These are phyloP conservation scores for Papiliotrema nemorosa DNA, from an alignment of 1,284 basidiomycete species.

Conservation along the genomic window DNA sequence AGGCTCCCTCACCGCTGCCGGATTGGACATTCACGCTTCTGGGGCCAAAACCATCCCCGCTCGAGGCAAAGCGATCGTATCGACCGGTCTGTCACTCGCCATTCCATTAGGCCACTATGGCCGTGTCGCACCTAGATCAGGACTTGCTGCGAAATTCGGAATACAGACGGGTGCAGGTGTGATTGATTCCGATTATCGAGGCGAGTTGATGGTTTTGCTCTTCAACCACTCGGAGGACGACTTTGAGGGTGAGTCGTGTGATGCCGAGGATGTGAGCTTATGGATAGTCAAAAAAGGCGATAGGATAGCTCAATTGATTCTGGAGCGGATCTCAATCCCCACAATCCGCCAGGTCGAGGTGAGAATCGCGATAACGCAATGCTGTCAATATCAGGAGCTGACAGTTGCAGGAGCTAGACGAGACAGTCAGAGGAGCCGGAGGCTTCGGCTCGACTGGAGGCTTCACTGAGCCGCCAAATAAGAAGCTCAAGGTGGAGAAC, in stretches of 20 bases:
- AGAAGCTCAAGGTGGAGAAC: slow-evolving; percentile 26
- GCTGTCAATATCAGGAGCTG: not conserved
- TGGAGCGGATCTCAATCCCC: slow-evolving; percentile 85
- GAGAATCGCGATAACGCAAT: slow-evolving; percentile 28
- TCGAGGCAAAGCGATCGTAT: slow-evolving; percentile 79
- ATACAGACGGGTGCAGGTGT: slow-evolving; percentile 97
- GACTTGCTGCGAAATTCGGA: slow-evolving; percentile 92
- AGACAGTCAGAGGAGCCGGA: slow-evolving; percentile 76
- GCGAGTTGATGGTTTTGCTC: slow-evolving; percentile 84
- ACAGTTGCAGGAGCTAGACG: slow-evolving; percentile 61
- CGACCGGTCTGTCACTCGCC: slow-evolving; percentile 87
- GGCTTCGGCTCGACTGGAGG: slow-evolving; percentile 95
- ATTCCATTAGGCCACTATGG: slow-evolving; percentile 92
- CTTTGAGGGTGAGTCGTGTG: slow-evolving; percentile 64
- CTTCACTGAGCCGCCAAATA: slow-evolving; percentile 28
- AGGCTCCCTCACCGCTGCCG: slow-evolving; percentile 80
- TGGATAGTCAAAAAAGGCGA: slow-evolving; percentile 79
- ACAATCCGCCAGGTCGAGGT: slow-evolving; percentile 81
- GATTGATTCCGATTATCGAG: slow-evolving; percentile 93
- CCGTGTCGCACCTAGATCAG: slow-evolving; percentile 89
- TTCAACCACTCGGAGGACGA: slow-evolving; percentile 89
- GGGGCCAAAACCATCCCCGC: slow-evolving; percentile 75
- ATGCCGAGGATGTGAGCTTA: no score
- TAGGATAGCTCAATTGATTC: slow-evolving; percentile 87
- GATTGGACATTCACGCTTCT: slow-evolving; percentile 91